These are phyloP conservation scores for Penicillium sp. DNA, from an alignment of 2,329 filamentous ascomycete genomes.

Conservation along the genomic window DNA sequence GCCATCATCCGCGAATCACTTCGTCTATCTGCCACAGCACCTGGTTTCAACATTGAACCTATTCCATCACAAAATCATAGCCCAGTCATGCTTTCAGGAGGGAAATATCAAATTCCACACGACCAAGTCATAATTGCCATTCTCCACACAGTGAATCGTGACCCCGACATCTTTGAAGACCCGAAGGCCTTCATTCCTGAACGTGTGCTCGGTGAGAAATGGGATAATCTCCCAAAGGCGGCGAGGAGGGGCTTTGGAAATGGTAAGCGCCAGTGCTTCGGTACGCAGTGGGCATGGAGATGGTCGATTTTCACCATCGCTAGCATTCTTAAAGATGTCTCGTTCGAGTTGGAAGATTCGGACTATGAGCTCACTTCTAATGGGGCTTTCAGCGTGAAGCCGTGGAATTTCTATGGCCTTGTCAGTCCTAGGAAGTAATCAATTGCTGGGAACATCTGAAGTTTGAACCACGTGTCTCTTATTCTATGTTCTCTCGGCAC, in stretches of 20 bases:
- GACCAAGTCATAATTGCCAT: constrained; percentile 54
- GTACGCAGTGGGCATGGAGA: constrained; percentile 70
- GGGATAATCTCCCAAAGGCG: constrained; percentile 61
- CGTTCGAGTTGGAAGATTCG: constrained; percentile 62
- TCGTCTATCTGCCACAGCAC: constrained; percentile 59
- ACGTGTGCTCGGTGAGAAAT: constrained; percentile 68
- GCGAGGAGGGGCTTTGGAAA: constrained; percentile 73
- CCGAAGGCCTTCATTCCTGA: constrained; percentile 67
- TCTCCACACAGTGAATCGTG: constrained; percentile 59
- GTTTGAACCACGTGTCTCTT: neutral
- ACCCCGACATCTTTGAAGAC: constrained; percentile 64
- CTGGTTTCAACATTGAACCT: constrained; percentile 54
- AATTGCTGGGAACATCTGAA: neutral
- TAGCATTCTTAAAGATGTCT: constrained; percentile 61
- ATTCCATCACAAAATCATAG: constrained; percentile 45
- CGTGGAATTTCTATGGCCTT: constrained; percentile 5
- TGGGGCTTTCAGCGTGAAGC: constrained; percentile 38
- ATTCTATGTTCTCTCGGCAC: neutral
- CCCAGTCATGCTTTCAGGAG: constrained; percentile 53
- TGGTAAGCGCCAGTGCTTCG: constrained; percentile 68
- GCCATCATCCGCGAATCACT: constrained; percentile 64
- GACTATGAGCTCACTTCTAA: constrained; percentile 40
- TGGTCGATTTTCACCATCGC: constrained; percentile 63
- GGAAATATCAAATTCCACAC: constrained; percentile 60
- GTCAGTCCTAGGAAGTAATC: constrained; percentile 2